Base-by-base conservation (phyloP, 257 asterid species). In the Cynanchum wilfordii region DNA sequence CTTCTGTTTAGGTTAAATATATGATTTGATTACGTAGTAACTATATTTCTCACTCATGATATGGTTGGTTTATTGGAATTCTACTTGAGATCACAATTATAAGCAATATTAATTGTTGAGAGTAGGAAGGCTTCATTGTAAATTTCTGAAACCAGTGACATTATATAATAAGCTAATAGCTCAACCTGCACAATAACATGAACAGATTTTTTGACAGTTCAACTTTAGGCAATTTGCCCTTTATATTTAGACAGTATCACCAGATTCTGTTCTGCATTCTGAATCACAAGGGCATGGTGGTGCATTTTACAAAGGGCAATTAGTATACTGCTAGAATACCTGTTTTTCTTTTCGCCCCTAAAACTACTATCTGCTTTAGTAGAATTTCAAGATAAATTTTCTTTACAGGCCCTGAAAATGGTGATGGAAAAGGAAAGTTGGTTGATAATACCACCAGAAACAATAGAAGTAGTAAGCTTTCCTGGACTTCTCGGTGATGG, bases 401-500 rank as follows among this genome's bases (percentile, higher is more conserved):
- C 42, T 62, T 75, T 82, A 52, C 94, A 95, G 99, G 99, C 99
- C 47, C 81, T 95, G 82, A 95, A 92, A 89, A 87, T 95, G 98
- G 99, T 92, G 75, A 76, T 90, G 89, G 99, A 95, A 83, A 92
- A 83, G 93, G 99, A 95, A 87, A 88, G 50, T 86, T 95, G 99
- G 99, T 89, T 87, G 81, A 79, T 86, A 80, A 77, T 95, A 87
- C 98, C 99, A 5, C 86, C 91, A 15, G 96, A 95, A 64, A 89
- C 97, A 68, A 80, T 89, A 83, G 89, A 89, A 84, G 97, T 86
- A 72, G 85, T 92, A 81, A 92, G 95, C 86, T 95, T 95, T 66
- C 88, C 99, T 2, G 98, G 98, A 70, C 86, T 95, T 81, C 84
- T 95, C 62, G 99, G 99, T 76, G 99, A 95, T 86, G 99, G 99